Base-by-base conservation (phyloP, 306 rosid genomes). In the Ammopiptanthus mongolicus region DNA sequence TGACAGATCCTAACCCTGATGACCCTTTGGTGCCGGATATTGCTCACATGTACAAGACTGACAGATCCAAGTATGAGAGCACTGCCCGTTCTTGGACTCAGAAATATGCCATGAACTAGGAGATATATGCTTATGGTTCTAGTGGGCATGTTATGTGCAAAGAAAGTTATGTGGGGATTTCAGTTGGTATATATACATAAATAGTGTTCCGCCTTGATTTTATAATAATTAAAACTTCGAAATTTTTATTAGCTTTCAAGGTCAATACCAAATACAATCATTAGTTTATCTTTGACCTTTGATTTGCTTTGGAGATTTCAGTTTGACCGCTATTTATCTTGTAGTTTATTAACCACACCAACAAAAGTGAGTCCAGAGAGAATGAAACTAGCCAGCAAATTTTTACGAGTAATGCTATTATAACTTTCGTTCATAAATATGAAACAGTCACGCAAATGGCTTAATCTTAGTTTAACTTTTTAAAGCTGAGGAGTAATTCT, bases 21-120 rank as follows among this genome's bases (percentile, higher is more conserved):
- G 87, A 86, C 10, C 89, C 89, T 53, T 75, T 86, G 78, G 89
- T 86, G 69, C 89, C 89, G 18, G 89, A 86, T 74, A 83, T 86
- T 69, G 89, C 89, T 29, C 77, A 83, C 50, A 83, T 83, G 89
- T 86, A 86, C 74, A 86, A 86, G 83, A 80, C 75, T 0, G 89
- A 86, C 87, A 74, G 73, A 44, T 79, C 81, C 55, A 83, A 83
- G 83, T 83, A 83, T 13, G 85, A 80, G 84, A 78, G 19, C 18
- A 86, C 87, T 9, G 90, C 90, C 25, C 87, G 90, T 41, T 80
- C 86, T 18, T 86, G 87, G 90, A 86, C 90, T 46, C 87, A 86
- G 82, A 86, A 86, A 81, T 79, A 79, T 42, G 89, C 89, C 23
- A 84, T 84, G 88, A 75, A 76, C 55, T 83, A 77, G 69, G 14